Conservation (phyloP, 2,329 filamentous ascomycete genomes). For the Alternaria dauci region DNA sequence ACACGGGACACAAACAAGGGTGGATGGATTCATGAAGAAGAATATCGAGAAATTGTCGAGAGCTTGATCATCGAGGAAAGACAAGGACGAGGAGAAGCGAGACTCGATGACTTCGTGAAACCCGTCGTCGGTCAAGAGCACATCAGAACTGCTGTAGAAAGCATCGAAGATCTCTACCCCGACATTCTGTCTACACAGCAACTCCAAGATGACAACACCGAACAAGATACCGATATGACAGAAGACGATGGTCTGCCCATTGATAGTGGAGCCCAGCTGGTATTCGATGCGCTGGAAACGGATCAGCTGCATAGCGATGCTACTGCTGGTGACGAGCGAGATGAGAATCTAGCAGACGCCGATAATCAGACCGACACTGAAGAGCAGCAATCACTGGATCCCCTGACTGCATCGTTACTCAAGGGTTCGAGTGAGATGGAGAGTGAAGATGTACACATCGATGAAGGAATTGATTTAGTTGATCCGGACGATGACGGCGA, state of each 20-base stretch:
- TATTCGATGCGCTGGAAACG: neutral
- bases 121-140: constrained; percentile 61
- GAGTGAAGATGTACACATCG: constrained; percentile 20
- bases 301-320: constrained; percentile 11
- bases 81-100: constrained; percentile 56
- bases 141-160: constrained; percentile 81
- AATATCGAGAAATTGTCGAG: constrained; percentile 73
- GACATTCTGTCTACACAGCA: constrained; percentile 60
- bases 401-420: constrained; percentile 40
- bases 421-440: constrained; percentile 12
- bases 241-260: neutral
- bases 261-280: neutral
- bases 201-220: constrained; percentile 17
- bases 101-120: constrained; percentile 73
- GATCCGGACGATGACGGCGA: constrained; percentile 26
- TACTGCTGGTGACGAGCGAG: constrained; percentile 20
- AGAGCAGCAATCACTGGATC: constrained; percentile 40
- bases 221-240: neutral
- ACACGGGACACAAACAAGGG: constrained; percentile 73
- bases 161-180: constrained; percentile 86
- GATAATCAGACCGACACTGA: constrained; percentile 30
- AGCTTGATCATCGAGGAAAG: constrained; percentile 72
- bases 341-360: constrained; percentile 38
- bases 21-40: constrained; percentile 93
- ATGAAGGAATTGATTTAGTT: constrained; percentile 31